A percentile compares a stretch with the other conserved stretches of the same genome.
These are phyloP conservation scores for Datisca glomerata DNA, from an alignment of 306 rosid genomes.

Conservation along the genomic window DNA sequence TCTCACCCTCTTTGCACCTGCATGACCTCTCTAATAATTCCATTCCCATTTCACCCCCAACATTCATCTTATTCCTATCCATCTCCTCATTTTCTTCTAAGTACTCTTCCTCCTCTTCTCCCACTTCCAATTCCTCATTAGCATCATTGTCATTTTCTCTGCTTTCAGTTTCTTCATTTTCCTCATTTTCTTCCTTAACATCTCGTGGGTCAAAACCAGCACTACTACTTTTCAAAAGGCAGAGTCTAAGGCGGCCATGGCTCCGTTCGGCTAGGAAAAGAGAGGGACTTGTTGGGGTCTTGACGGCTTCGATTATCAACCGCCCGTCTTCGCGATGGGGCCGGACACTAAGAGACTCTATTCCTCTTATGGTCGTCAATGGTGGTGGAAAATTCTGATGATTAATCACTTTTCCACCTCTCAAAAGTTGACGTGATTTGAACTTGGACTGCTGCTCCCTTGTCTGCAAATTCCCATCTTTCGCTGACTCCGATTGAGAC, in stretches of 20 bases:
- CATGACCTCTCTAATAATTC: not conserved
- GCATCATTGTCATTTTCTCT: too few relatives aligned
- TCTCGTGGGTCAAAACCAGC: slow-evolving; percentile 15
- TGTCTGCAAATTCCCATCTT: slow-evolving; percentile 14
- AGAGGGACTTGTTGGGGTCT: slow-evolving; percentile 25
- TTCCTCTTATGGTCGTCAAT: slow-evolving; percentile 79
- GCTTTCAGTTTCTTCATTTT: slow-evolving; percentile 1
- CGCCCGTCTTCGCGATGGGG: slow-evolving; percentile 78
- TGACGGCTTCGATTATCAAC: slow-evolving; percentile 52
- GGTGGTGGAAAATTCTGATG: slow-evolving; percentile 67
- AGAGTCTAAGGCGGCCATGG: slow-evolving; percentile 76
- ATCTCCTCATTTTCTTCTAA: not conserved
- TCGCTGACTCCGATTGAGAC: slow-evolving; percentile 4
- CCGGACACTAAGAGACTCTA: slow-evolving; percentile 36
- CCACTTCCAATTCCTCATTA: not conserved
- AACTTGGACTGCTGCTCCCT: slow-evolving; percentile 13
- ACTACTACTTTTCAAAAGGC: slow-evolving; percentile 22
- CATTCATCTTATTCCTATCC: not conserved
- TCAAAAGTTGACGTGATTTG: slow-evolving; percentile 16
- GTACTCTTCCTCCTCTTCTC: not conserved
- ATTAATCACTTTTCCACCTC: slow-evolving; percentile 23
- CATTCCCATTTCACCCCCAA: not conserved
- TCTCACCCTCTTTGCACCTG: not conserved
- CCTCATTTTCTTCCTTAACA: slow-evolving; percentile 9
- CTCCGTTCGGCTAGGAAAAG: slow-evolving; percentile 60